Percentiles rank a stretch among this genome's conserved stretches.
phyloP scores from a whole-genome alignment of 257 asterid genomes.

The Nicotiana undulata region DNA sequence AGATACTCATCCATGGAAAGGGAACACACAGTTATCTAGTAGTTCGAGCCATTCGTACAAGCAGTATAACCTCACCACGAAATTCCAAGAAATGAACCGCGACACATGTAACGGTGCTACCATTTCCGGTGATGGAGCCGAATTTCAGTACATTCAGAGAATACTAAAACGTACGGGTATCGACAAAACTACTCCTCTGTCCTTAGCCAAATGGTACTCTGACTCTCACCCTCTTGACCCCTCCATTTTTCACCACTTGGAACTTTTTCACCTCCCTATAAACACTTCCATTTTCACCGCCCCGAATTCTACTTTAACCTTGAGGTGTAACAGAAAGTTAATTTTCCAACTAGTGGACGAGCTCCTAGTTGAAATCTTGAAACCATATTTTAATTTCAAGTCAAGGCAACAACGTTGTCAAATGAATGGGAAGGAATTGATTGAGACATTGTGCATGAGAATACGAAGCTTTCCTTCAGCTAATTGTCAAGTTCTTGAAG shows the following conservation, averaged over 20 bases:
- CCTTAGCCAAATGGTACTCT: constrained; percentile 48
- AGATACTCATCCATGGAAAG: constrained; percentile 47
- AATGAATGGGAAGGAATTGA: constrained; percentile 16
- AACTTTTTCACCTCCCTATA: constrained; percentile 40
- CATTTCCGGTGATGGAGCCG: constrained; percentile 24
- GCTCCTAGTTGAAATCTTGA: constrained; percentile 39
- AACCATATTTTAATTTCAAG: constrained; percentile 16
- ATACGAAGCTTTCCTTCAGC: constrained; percentile 44
- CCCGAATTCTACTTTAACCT: constrained; percentile 14
- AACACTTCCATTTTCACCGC: constrained; percentile 9
- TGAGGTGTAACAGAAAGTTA: constrained; percentile 54
- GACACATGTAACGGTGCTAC: constrained; percentile 22
- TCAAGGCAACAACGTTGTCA: neutral
- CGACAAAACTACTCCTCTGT: constrained; percentile 25
- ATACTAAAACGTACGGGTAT: constrained; percentile 59
- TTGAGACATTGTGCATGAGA: constrained; percentile 32
- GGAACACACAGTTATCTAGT: constrained; percentile 62
- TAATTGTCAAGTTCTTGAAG: constrained; percentile 56
- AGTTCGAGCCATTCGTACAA: constrained; percentile 53
- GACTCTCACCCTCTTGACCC: constrained; percentile 71
- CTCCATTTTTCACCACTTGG: constrained; percentile 65
- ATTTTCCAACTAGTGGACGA: constrained; percentile 68
- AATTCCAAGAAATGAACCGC: constrained; percentile 25
- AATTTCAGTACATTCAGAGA: constrained; percentile 43
- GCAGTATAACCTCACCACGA: constrained; percentile 15